Evolutionary conservation across 768 basidiomycete genomes (phyloP), one percentile per base, ranked within the genome.

Genomic region (Russula emetica): DNA sequence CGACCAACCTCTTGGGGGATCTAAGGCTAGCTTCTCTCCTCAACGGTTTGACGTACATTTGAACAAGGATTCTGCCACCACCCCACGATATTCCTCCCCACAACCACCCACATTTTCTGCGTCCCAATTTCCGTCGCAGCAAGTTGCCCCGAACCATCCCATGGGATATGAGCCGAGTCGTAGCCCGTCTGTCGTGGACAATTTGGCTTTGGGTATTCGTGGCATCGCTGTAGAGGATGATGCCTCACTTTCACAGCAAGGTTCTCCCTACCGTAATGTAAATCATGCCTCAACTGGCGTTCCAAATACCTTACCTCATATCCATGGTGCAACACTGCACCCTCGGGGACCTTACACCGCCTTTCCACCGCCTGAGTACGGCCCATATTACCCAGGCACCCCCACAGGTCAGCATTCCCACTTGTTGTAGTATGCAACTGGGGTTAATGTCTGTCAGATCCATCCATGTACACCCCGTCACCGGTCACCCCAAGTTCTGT

Each of bases 221-320:
- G 85, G 85, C 16, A 84, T 85, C 82, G 77, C 73, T 8, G 82
- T 84, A 22, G 84, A 82, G 68, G 84, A 85, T 49, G 84, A 84
- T 60, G 76, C 76, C 57, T 70, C 72, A 59, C 70, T 72, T 47
- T 67, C 69, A 44, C 76, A 77, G 64, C 69, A 71, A 54, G 63
- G 60, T 32, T 50, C 67, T 20, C 40, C 66, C 11, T 78, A 78
- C 62, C 80, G 79, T 61, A 77, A 77, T 53, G 68, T 63, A 63
- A 72, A 67, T 42, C 76, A 72, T 55, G 67, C 63, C 8, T 72
- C 72, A 64, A 68, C 72, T 65, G 60, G 75, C 57, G 67, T 73
- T 60, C 70, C 75, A 58, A 64, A 69, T 62, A 63, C 74, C 28
- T 70, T 74, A 44, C 76, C 77, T 57, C 80, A 77, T 60, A 70